A percentile compares a stretch with the other conserved stretches of the same genome.
Conservation (phyloP, 768 basidiomycete genomes). For the Termitomyces sp. region DNA sequence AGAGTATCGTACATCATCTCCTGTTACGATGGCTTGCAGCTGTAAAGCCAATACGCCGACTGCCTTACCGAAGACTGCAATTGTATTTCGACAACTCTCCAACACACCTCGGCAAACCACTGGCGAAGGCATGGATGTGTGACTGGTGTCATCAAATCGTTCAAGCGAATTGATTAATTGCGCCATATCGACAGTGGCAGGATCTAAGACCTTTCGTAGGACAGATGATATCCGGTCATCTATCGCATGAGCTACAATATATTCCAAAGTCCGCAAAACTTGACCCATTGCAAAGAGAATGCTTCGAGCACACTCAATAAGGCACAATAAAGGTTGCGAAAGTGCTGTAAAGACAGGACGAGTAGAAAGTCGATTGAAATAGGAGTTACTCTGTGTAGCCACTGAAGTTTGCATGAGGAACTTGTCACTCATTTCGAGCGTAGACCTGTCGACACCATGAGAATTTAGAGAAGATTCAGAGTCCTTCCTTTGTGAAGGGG, state of each 20-base stretch:
- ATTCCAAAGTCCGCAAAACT: slow-evolving; percentile 82
- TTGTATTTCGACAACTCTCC: slow-evolving; percentile 79
- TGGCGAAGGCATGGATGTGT: slow-evolving; percentile 63
- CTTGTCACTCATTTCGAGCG: slow-evolving; percentile 19
- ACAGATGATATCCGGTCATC: slow-evolving; percentile 80
- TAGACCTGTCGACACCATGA: slow-evolving; percentile 18
- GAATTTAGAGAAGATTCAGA: slow-evolving; percentile 34
- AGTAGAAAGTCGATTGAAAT: slow-evolving; percentile 89
- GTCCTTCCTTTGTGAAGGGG: slow-evolving; percentile 41
- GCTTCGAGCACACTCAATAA: slow-evolving; percentile 87
- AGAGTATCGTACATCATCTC: slow-evolving; percentile 83
- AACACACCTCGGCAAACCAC: slow-evolving; percentile 72
- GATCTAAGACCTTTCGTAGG: slow-evolving; percentile 80
- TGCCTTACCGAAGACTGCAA: slow-evolving; percentile 84
- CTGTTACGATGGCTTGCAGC: slow-evolving; percentile 65
- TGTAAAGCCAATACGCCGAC: slow-evolving; percentile 78
- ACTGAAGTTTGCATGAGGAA: slow-evolving; percentile 42
- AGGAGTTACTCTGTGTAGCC: slow-evolving; percentile 82
- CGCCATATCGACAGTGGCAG: slow-evolving; percentile 76
- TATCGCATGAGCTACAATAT: slow-evolving; percentile 78
- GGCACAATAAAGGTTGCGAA: slow-evolving; percentile 58
- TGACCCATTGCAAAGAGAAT: slow-evolving; percentile 91
- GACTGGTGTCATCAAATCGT: slow-evolving; percentile 80
- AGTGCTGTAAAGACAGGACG: slow-evolving; percentile 66
- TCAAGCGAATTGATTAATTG: slow-evolving; percentile 86